These are phyloP conservation scores for Colletotrichum plurivorum DNA, from an alignment of 2,329 filamentous ascomycete species.

Conservation along the genomic window DNA sequence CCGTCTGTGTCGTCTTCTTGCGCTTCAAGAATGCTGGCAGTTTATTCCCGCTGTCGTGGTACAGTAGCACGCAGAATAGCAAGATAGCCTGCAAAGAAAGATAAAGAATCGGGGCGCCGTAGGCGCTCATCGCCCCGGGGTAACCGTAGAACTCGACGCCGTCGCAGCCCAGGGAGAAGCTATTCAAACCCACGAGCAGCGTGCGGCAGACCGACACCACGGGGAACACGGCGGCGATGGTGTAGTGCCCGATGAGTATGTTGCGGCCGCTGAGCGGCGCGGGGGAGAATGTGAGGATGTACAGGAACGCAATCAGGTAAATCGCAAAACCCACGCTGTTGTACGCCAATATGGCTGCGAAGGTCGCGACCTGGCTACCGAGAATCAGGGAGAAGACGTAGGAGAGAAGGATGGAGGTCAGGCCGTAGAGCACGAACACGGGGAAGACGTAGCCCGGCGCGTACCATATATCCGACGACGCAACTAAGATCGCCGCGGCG, in stretches of 20 bases:
- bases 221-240: constrained; percentile 80
- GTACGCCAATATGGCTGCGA: constrained; percentile 83
- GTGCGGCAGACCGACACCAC: constrained; percentile 81
- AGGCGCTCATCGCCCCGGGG: constrained; percentile 79
- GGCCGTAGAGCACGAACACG: constrained; percentile 74
- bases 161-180: constrained; percentile 85
- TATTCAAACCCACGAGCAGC: constrained; percentile 83
- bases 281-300: constrained; percentile 68
- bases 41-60: constrained; percentile 81
- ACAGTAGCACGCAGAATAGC: constrained; percentile 81
- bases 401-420: constrained; percentile 81
- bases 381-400: constrained; percentile 88
- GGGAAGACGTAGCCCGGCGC: constrained; percentile 85
- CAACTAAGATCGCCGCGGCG: constrained; percentile 77
- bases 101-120: constrained; percentile 89
- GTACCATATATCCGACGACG: constrained; percentile 78
- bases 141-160: constrained; percentile 74
- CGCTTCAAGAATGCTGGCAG: background rate
- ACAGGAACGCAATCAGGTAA: constrained; percentile 75
- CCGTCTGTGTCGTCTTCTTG: constrained; percentile 59
- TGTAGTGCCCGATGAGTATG: constrained; percentile 80
- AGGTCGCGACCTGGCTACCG: constrained; percentile 84
- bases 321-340: constrained; percentile 81
- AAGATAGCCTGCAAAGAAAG: constrained; percentile 80
- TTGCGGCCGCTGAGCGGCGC: constrained; percentile 74